Percentiles rank a stretch among this genome's conserved stretches.
These are phyloP conservation scores for Exophiala sp. DNA, from an alignment of 2,329 filamentous ascomycete species.

Conservation along the genomic window DNA sequence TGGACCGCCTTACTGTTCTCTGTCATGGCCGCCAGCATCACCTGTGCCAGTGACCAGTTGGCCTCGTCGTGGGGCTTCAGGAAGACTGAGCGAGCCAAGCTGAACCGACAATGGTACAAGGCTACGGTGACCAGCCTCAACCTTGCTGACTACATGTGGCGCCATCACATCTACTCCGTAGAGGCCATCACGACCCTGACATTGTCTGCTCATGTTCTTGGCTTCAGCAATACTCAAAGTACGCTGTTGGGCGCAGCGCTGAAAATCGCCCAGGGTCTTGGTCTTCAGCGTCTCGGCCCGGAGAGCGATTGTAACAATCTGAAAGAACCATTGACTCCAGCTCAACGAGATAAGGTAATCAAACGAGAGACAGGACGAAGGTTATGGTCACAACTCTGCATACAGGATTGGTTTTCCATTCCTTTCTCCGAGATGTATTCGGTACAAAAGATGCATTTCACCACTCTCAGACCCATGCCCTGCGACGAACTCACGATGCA, in stretches of 20 bases:
- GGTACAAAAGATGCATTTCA: constrained; percentile 36
- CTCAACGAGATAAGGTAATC: constrained; percentile 23
- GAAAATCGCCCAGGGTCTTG: constrained; percentile 45
- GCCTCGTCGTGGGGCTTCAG: constrained; percentile 43
- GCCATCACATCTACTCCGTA: constrained; percentile 41
- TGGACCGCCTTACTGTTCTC: constrained; percentile 24
- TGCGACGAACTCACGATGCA: constrained; percentile 36
- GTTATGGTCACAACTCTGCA: constrained; percentile 37
- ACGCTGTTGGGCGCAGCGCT: constrained; percentile 43
- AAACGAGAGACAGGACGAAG: constrained; percentile 36
- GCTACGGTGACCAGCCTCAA: constrained; percentile 44
- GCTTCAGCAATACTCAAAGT: constrained; percentile 45
- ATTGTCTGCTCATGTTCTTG: constrained; percentile 46
- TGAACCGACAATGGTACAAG: constrained; percentile 44
- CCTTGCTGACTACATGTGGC: constrained; percentile 43
- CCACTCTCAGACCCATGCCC: constrained; percentile 32
- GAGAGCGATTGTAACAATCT: constrained; percentile 25
- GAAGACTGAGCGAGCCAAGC: constrained; percentile 37
- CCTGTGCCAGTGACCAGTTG: constrained; percentile 21
- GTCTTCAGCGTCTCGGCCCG: constrained; percentile 39
- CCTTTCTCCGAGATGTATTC: constrained; percentile 38
- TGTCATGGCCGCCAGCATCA: constrained; percentile 24
- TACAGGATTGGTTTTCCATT: constrained; percentile 42
- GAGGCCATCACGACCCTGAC: constrained; percentile 46
- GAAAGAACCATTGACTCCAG: constrained; percentile 3